Evolutionary conservation across 2,329 filamentous ascomycete species (phyloP), one percentile per base, ranked within the genome.

Genomic region (Davidsoniella australis): DNA sequence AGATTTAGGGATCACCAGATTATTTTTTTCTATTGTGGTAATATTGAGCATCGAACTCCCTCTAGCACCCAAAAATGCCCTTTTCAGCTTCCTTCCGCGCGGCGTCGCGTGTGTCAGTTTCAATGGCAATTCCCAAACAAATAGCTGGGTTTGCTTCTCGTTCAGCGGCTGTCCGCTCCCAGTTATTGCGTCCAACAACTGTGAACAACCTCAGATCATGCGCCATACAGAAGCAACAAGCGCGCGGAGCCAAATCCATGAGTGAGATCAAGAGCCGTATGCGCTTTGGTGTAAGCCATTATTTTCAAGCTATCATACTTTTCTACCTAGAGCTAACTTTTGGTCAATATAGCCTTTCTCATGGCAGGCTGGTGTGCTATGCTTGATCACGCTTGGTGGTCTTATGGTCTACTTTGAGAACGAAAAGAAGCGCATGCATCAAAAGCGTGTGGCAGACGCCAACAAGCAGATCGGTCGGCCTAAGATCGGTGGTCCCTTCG

Each of bases 391-490:
- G 2, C 87, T 85, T 57, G 79, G 68, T 10, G 81, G 78, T 24
- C 72, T 98, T 59, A 79, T 87, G 53, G 76, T 85, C 66, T 98
- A 96, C 64, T 96, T 98, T 66, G 85, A 88, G 59, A 78, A 80
- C 58, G 91, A 98, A 65, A 96, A 96, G 70, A 78, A 78, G 58
- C 81, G 91, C 59, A 81, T 98, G 78, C 80, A 91, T 62, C 77
- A 88, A 55, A 84, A 88, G 68, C 76, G 87, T 50, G 77, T 95
- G 57, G 87, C 87, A 6, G 88, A 96, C 61, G 83, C 89, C 57
- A 83, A 82, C 56, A 98, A 98, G 68, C 88, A 89, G 9, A 80
- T 95, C 5, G 91, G 91, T 1, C 81, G 77, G 61, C 91, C 91
- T 33, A 93, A 94, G 69, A 88, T 98, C 48, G 91, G 91, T 49